phyloP scores from a whole-genome alignment of 257 asterid genomes.

The Voacanga thouarsii region DNA sequence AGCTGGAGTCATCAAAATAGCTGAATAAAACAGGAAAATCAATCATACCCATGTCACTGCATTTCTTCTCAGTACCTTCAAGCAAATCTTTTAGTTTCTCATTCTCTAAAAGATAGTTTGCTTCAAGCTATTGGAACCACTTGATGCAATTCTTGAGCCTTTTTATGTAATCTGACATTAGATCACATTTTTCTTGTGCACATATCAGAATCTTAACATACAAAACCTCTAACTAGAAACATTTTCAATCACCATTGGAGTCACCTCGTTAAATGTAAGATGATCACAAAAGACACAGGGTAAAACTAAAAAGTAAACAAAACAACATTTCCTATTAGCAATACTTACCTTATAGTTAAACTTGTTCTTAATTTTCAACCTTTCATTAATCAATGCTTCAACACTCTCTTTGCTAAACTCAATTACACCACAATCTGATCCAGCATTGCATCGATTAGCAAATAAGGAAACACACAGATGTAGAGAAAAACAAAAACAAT shows the following conservation, averaged over 20 bases:
- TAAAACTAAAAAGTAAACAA: not conserved
- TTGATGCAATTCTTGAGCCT: slow-evolving; percentile 71
- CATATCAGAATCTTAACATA: slow-evolving; percentile 5
- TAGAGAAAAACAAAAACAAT: too few species aligned
- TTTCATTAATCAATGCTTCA: slow-evolving; percentile 69
- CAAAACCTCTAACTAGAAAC: not conserved
- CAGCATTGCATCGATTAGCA: too few species aligned
- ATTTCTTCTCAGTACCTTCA: slow-evolving; percentile 65
- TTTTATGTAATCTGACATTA: slow-evolving; percentile 58
- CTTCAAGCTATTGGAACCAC: slow-evolving; percentile 91
- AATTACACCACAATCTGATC: slow-evolving; percentile 51
- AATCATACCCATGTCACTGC: slow-evolving; percentile 28
- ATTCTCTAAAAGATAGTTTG: slow-evolving; percentile 46
- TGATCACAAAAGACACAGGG: not conserved
- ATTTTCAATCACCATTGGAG: not conserved
- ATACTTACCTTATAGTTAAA: slow-evolving; percentile 46
- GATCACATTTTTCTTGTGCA: slow-evolving; percentile 69
- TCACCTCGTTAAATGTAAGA: not conserved
- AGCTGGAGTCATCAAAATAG: not conserved
- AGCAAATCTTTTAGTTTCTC: slow-evolving; percentile 48
- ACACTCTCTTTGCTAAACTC: slow-evolving; percentile 75
- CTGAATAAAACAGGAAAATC: slow-evolving; percentile 10
- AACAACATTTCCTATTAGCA: not conserved
- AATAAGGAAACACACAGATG: too few species aligned
- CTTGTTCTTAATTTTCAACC: slow-evolving; percentile 58